Base-by-base conservation (phyloP, 805 yeast genomes). In the Metschnikowia lochheadii region DNA sequence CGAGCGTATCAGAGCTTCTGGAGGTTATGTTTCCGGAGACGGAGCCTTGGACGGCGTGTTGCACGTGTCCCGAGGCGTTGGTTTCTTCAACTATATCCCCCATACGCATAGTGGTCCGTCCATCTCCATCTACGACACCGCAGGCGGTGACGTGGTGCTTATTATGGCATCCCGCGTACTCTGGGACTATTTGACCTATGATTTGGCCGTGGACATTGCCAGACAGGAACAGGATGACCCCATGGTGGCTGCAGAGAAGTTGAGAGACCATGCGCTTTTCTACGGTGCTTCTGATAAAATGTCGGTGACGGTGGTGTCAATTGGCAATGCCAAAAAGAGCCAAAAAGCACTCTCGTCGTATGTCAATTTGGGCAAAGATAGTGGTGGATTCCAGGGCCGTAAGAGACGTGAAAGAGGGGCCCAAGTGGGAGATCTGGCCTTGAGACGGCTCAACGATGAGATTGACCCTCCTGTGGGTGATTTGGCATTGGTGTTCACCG, bases 401-500 rank as follows among this genome's bases (percentile, higher is more conserved):
- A 70, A 81, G 39, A 56, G 62, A 45, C 73, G 81, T 61, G 84
- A 78, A 44, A 65, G 80, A 66, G 55, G 46, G 6, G 58, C 63
- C 0, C 67, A 76, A 8, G 63, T 74, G 17, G 89, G 84, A 46
- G 97, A 91, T 66, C 81, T 96, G 0, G 79, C 84, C 1, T 73
- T 91, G 57, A 82, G 96, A 59, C 81, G 95, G 61, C 73, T 90
- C 49, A 96, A 89, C 53, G 87, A 85, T 38, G 99, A 94, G 63
- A 91, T 94, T 51, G 84, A 86, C 8, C 97, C 99, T 2, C 99
- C 99, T 2, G 84, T 85, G 5, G 98, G 98, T 2, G 90, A 89
- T 46, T 73, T 94, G 45, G 97, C 99, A 0, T 85, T 94, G 81
- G 97, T 92, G 1, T 94, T 94, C 69, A 94, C 99, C 0, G 99